Evolutionary conservation across 73 alveolate species (phyloP), one percentile per base, ranked within the genome.

Genomic region (Paraurostyla sp.): DNA sequence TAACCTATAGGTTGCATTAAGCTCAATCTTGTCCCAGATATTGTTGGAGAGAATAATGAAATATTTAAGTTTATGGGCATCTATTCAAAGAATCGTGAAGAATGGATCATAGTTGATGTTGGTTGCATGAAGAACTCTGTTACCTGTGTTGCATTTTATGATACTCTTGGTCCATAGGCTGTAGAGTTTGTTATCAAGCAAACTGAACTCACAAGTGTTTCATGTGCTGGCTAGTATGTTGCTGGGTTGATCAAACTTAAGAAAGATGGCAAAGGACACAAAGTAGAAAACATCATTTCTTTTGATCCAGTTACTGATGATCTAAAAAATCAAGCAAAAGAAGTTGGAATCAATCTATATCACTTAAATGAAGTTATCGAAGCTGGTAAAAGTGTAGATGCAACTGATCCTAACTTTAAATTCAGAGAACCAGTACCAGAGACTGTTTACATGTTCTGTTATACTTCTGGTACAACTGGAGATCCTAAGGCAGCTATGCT

Each of bases 71-170:
- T 96, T 71, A 52, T 95, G 58, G 99, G 99, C 48, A 93, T 96
- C 56, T 96, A 89, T 93, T 89, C 97, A 22, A 93, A 92, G 73
- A 95, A 95, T 76, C 90, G 99, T 81, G 97, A 95, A 60, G 99
- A 96, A 83, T 96, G 99, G 99, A 50, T 92, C n/a, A 50, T 90
- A 25, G 52, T 93, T 0, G 97, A 96, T 63, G 49, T 90, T 52
- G 97, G 98, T 7, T 76, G 87, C 71, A 78, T 89, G 71, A 41
- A 46, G 58, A 45, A 46, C 41, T 40, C 81, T 16, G 90, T 92
- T 3, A 94, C 93, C 11, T 82, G 80, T 69, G 92, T 93, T 13
- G 94, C 97, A 0, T 60, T 93, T 46, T 93, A 91, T 45, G 97
- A 93, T 29, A 91, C 96, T 23, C 49, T 92, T 4, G 93, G 93